A percentile compares a stretch with the other conserved stretches of the same genome.
Conservation (phyloP, 371 early-diverging fungal genomes). For the Fennellomyces sp. region DNA sequence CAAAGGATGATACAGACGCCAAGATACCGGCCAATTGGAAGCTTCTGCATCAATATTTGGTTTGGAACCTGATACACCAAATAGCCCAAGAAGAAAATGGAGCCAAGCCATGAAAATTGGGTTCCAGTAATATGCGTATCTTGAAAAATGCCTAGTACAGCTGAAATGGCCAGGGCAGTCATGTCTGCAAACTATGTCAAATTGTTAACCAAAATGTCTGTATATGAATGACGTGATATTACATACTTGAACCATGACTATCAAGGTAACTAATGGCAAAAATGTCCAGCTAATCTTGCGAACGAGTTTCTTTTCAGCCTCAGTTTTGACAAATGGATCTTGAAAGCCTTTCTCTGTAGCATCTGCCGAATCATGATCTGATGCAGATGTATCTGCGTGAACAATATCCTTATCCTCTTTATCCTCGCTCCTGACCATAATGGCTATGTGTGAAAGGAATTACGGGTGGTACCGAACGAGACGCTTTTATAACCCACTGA, state of each 20-base stretch:
- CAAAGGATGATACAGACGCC: too few species aligned
- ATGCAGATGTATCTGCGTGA: too few species aligned
- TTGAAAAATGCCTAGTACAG: conserved; percentile 25
- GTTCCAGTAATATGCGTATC: conserved; percentile 22
- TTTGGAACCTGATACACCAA: conserved; percentile 8
- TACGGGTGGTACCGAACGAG: too few species aligned
- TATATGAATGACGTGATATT: not conserved
- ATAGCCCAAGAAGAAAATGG: conserved; percentile 8
- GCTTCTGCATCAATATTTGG: too few species aligned
- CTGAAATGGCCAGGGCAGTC: conserved; percentile 22
- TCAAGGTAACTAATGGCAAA: conserved; percentile 24
- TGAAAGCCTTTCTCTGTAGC: too few species aligned
- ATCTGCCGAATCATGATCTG: too few species aligned
- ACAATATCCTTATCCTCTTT: too few species aligned
- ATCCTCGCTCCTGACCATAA: too few species aligned
- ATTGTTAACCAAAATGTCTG: not conserved
- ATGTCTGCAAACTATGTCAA: conserved; percentile 27
- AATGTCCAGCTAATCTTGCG: conserved; percentile 29
- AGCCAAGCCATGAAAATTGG: conserved; percentile 23
- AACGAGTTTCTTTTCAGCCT: conserved; percentile 26
- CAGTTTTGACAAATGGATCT: conserved; percentile 12
- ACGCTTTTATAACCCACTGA: too few species aligned
- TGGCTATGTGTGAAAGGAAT: too few species aligned
- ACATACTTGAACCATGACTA: conserved; percentile 34
- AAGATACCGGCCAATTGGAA: too few species aligned